phyloP scores from a whole-genome alignment of 2,329 filamentous ascomycete genomes.

The Colletotrichum siamense region DNA sequence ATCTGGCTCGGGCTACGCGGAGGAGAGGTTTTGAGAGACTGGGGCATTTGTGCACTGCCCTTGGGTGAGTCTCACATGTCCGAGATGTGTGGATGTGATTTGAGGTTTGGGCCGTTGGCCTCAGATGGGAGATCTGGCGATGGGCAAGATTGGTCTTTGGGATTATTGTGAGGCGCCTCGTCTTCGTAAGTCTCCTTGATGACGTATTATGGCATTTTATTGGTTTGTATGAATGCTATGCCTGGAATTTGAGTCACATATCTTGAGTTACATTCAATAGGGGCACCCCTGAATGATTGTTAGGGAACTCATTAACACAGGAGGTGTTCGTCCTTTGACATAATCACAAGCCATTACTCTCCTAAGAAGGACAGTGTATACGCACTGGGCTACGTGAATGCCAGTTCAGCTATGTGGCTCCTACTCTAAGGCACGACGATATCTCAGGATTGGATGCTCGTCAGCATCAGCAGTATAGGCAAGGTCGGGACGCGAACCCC shows the following conservation, averaged over 20 bases:
- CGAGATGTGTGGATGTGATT: neutral
- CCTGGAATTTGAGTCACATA: neutral
- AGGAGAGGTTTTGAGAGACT: neutral
- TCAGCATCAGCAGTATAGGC: neutral
- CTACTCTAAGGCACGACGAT: neutral
- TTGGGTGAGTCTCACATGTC: neutral
- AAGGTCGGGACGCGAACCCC: accelerated
- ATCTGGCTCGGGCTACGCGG: neutral
- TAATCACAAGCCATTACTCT: accelerated
- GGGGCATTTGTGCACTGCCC: neutral
- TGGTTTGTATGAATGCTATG: neutral
- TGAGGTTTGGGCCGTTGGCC: neutral
- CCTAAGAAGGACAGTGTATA: neutral
- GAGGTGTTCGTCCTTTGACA: neutral
- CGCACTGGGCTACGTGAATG: neutral
- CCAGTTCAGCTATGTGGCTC: accelerated
- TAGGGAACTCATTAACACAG: accelerated
- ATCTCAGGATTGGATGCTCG: neutral
- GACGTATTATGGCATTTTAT: neutral
- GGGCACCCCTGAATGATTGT: neutral
- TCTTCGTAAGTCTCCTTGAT: neutral
- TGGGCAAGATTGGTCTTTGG: neutral
- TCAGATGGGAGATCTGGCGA: neutral
- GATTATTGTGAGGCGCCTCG: neutral
- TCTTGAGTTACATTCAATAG: neutral